phyloP scores from a whole-genome alignment of 345 rosid genomes.

The Eucalyptus pauciflora region DNA sequence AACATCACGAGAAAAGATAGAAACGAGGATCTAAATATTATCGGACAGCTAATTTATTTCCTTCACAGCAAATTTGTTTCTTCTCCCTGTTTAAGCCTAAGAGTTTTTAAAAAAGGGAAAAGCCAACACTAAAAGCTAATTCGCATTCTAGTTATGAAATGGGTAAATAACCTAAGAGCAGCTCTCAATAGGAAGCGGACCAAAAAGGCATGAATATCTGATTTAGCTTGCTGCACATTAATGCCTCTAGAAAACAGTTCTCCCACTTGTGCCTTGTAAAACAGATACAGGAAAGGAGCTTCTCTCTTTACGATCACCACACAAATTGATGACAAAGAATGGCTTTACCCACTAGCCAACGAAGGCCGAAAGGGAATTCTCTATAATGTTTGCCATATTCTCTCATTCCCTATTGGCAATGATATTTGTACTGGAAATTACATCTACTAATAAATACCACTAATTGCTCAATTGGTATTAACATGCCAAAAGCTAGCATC shows the following conservation, averaged over 20 bases:
- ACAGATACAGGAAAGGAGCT: background rate
- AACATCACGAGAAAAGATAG: background rate
- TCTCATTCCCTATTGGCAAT: background rate
- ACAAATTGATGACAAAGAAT: background rate
- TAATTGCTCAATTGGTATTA: background rate
- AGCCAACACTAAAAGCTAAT: background rate
- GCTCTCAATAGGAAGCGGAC: background rate
- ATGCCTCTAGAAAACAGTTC: background rate
- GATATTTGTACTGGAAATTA: background rate
- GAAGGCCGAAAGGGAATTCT: background rate
- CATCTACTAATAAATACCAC: background rate
- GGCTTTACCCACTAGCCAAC: background rate
- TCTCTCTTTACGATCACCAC: background rate
- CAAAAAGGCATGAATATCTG: background rate
- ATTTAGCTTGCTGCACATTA: background rate
- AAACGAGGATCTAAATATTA: background rate
- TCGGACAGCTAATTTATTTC: background rate
- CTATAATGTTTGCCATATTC: background rate
- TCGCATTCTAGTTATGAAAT: background rate
- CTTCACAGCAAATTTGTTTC: background rate
- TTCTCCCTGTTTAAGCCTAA: background rate
- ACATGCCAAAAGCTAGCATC: background rate
- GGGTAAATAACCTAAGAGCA: background rate
- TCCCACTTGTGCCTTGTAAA: background rate
- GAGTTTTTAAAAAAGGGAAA: background rate